These are phyloP conservation scores for Daldinia vernicosa DNA, from an alignment of 495 filamentous ascomycete genomes.

Conservation along the genomic window DNA sequence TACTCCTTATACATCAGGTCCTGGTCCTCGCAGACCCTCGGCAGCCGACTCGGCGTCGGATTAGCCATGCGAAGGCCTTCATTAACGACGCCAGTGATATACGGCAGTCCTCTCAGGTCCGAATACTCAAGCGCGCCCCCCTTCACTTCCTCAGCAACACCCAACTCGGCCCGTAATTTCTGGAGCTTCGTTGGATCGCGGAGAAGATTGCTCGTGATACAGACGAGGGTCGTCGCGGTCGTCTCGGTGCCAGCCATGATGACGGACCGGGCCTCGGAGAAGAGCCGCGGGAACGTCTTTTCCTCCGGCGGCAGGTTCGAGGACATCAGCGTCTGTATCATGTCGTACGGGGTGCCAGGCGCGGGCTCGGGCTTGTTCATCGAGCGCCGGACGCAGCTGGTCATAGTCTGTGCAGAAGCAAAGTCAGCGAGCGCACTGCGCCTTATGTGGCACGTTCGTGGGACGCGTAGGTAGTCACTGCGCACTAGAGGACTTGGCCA, in stretches of 20 bases:
- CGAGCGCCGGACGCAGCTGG: slow-evolving; percentile 28
- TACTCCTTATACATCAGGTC: slow-evolving; percentile 50
- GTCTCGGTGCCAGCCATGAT: slow-evolving; percentile 55
- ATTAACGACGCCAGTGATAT: slow-evolving; percentile 52
- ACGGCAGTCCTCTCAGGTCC: slow-evolving; percentile 49
- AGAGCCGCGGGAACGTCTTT: slow-evolving; percentile 48
- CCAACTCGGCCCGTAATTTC: slow-evolving; percentile 47
- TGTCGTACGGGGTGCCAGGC: slow-evolving; percentile 27
- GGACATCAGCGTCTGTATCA: slow-evolving; percentile 47
- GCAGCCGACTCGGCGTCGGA: slow-evolving; percentile 55
- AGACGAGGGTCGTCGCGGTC: slow-evolving; percentile 45
- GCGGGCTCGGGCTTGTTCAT: slow-evolving; percentile 34
- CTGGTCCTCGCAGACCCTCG: slow-evolving; percentile 54
- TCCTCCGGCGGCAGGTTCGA: slow-evolving; percentile 50
- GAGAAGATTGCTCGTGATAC: slow-evolving; percentile 45
- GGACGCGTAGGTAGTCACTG: not conserved
- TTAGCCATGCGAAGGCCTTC: slow-evolving; percentile 53
- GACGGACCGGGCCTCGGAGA: slow-evolving; percentile 47
- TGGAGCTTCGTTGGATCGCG: slow-evolving; percentile 40
- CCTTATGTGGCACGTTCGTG: not conserved
- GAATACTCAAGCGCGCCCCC: slow-evolving; percentile 28
- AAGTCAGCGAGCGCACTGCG: not conserved
- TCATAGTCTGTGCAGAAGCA: slow-evolving; percentile 28
- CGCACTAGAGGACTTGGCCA: not conserved
- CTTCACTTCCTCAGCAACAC: slow-evolving; percentile 25